Evolutionary conservation across 1,284 basidiomycete species (phyloP), one percentile per base, ranked within the genome.

Genomic region (Fomes fomentarius): DNA sequence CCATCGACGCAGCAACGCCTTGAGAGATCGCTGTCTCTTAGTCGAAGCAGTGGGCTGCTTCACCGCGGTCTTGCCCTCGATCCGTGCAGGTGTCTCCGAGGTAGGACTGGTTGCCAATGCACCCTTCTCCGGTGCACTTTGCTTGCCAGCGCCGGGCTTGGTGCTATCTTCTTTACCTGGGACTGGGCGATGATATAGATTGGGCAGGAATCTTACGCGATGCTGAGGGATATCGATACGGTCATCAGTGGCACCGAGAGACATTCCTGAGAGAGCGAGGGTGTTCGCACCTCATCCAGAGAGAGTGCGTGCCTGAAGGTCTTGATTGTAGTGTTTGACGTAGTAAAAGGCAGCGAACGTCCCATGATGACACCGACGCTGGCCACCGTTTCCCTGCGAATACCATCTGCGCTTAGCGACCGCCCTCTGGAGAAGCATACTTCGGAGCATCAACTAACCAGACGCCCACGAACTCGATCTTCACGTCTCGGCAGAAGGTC

Each of bases 391-490:
- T 76, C 75, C 69, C 68, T 69, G 51, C 28, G 1, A n/a, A n/a
- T 4, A 9, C 7, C 14, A 17, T 41, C 1, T 25, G 14, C 6
- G 39, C 8, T 42, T 25, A 19, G 37, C 42, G 11, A 6, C 22
- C 3, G 12, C 31, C 15, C 6, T 34, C 2, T 7, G 11, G 12
- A 22, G 37, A 22, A 24, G 25, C 2, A 45, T 22, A 11, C n/a
- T 10, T 12, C 6, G 9, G n/a, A 15, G 19, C 28, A 6, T 30
- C 7, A 30, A 44, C 66, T 40, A 26, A 70, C 71, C 70, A 72
- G 3, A 72, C 71, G 17, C 71, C 69, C 5, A 84, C 61, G 62
- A 84, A 84, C 31, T 83, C 79, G 43, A 84, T 77, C 31, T 75
- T 63, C 12, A 83, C 81, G 33, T 71, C 64, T 19, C 71, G 65